Evolutionary conservation across 495 filamentous ascomycete genomes (phyloP).

Genomic region (Platismatia glauca): DNA sequence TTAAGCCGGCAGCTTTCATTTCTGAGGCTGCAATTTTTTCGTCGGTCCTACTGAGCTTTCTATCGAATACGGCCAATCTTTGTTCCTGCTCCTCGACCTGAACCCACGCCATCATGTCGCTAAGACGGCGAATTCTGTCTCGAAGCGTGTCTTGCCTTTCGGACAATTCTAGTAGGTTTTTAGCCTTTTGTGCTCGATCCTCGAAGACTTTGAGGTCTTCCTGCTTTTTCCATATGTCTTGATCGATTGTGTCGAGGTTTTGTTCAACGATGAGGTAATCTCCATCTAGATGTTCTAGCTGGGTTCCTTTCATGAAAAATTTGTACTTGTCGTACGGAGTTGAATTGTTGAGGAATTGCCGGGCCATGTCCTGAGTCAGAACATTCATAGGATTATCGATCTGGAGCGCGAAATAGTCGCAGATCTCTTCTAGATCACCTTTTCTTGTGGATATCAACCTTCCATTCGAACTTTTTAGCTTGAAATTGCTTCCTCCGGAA

Average conservation of each 20-base stretch:
- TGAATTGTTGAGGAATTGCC: conserved; percentile 84
- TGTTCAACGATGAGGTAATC: conserved; percentile 78
- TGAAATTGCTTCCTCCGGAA: conserved; percentile 72
- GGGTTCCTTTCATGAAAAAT: conserved; percentile 92
- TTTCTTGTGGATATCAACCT: conserved; percentile 74
- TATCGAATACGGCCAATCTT: conserved; percentile 30
- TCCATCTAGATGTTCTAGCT: conserved; percentile 82
- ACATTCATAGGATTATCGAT: conserved; percentile 97
- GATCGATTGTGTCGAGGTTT: conserved; percentile 58
- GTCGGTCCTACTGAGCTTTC: conserved; percentile 33
- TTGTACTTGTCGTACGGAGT: conserved; percentile 81
- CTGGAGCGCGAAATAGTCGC: conserved; percentile 85
- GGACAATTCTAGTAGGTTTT: conserved; percentile 46
- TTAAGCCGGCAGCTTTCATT: conserved; percentile 32
- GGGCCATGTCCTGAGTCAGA: conserved; percentile 91
- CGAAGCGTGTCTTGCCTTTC: conserved; percentile 50
- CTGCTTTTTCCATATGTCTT: conserved; percentile 40
- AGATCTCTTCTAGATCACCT: conserved; percentile 82
- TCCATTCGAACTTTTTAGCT: conserved; percentile 64
- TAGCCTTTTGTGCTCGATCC: conserved; percentile 38
- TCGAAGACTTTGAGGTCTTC: conserved; percentile 43
- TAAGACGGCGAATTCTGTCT: conserved; percentile 40
- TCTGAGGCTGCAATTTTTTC: conserved; percentile 36
- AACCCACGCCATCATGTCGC: conserved; percentile 60
- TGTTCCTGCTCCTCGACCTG: conserved; percentile 55